A percentile compares a stretch with the other conserved stretches of the same genome.
These are phyloP conservation scores for Zoysia matrella DNA, from an alignment of 202 grass and related monocot genomes.

Conservation along the genomic window DNA sequence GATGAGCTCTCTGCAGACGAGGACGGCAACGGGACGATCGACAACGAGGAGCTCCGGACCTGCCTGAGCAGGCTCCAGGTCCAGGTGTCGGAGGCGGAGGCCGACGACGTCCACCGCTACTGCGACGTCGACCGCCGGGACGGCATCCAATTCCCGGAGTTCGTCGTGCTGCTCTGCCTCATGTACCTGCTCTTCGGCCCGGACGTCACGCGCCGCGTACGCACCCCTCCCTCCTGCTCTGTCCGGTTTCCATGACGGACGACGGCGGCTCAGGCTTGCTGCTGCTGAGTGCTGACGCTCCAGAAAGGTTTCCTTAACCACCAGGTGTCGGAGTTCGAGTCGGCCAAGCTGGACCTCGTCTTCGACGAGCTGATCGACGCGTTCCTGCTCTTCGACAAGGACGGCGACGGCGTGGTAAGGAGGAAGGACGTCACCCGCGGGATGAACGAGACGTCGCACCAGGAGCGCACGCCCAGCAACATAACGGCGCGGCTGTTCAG, in stretches of 20 bases:
- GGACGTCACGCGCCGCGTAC: slow-evolving; percentile 43
- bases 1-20: slow-evolving; percentile 51
- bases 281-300: neutral
- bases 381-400: slow-evolving; percentile 73
- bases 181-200: slow-evolving; percentile 61
- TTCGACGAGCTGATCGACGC: slow-evolving; percentile 74
- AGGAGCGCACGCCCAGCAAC: slow-evolving; percentile 64
- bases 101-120: slow-evolving; percentile 58
- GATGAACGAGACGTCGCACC: slow-evolving; percentile 59
- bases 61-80: slow-evolving; percentile 58
- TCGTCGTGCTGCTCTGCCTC: slow-evolving; percentile 76
- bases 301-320: neutral
- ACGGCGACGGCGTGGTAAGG: slow-evolving; percentile 60
- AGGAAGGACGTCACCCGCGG: slow-evolving; percentile 58
- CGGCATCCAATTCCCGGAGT: slow-evolving; percentile 73
- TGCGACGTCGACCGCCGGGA: slow-evolving; percentile 65
- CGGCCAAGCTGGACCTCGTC: slow-evolving; percentile 55
- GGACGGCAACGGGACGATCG: slow-evolving; percentile 66
- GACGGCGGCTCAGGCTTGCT: neutral
- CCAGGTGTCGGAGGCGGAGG: slow-evolving; percentile 49
- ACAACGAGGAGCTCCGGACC: slow-evolving; percentile 58
- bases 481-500: slow-evolving; percentile 49
- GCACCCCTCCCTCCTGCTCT: neutral
- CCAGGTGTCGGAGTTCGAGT: slow-evolving; percentile 60
- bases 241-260: neutral